These are phyloP conservation scores for Eleusine coracana DNA, from an alignment of 176 grass and related monocot genomes.

Conservation along the genomic window DNA sequence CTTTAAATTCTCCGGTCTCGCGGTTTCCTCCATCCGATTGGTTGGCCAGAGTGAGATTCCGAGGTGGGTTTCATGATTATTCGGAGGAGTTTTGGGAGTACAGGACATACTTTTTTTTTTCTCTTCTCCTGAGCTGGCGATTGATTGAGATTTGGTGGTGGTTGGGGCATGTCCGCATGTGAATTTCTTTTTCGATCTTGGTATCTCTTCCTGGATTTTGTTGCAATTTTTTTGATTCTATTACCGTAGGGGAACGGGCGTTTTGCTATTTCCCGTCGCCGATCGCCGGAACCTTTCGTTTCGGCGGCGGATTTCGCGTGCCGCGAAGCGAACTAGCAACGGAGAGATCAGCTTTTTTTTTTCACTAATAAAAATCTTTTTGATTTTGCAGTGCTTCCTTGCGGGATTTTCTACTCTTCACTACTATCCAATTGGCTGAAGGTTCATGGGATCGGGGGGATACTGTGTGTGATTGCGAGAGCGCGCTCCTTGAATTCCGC, in stretches of 20 bases:
- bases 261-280: not conserved
- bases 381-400: slow-evolving; percentile 45
- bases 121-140: not conserved
- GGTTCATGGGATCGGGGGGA: slow-evolving; percentile 44
- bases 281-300: not conserved
- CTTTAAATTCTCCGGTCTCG: not conserved
- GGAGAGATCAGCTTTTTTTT: not conserved
- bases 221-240: not conserved
- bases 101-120: not conserved
- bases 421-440: not conserved
- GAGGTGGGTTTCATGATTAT: slow-evolving; percentile 33
- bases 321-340: not conserved
- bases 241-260: not conserved
- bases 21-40: not conserved
- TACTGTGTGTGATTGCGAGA: slow-evolving; percentile 32
- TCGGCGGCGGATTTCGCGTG: not conserved
- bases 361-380: not conserved
- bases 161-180: not conserved
- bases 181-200: not conserved
- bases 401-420: not conserved
- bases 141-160: not conserved
- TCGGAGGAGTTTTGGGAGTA: not conserved
- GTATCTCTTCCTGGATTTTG: not conserved
- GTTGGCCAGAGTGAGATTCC: not conserved
- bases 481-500: slow-evolving; percentile 13